Evolutionary conservation across 139 green algal species (phyloP), one percentile per base, ranked within the genome.

Genomic region (Coelastrella sp.): DNA sequence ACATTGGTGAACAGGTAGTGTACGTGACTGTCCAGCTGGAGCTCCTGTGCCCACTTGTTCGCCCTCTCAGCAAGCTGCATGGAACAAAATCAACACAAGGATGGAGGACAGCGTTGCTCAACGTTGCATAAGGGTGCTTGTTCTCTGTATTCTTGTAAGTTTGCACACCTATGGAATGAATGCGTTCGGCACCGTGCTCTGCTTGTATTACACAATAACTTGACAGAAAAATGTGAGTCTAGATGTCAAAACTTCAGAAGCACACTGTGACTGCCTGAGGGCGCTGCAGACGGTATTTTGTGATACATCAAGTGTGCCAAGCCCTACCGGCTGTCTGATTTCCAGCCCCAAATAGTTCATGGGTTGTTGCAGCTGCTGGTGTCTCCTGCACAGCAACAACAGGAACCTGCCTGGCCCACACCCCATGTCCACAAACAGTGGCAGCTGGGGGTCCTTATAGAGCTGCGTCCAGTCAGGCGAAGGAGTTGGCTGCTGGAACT

Each of bases 331-430:
- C 27, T 91, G 66, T 0, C 96, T 91, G 25, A 99, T 98, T 84
- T 99, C 97, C 57, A 99, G 72, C 6, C 97, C 97, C 58, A 99
- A 91, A 78, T 95, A 93, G 91, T 99, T 99, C 58, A 92, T 89
- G 11, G 19, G 78, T 80, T 80, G 70, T 70, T 89, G 76, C 76
- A 65, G 78, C 63, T 88, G 84, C 74, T 73, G 84, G 49, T 91
- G 61, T 35, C 20, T 61, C 49, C 59, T 24, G 61, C 78, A 80
- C 24, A 94, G 83, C 82, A 95, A 92, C 84, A 98, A 91, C 60
- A 96, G 90, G 91, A 98, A 98, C 56, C 97, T 93, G 1, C 97
- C 97, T 76, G 94, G 95, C 14, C 96, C 97, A 78, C 93, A 97
- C 56, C 97, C 97, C 22, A 99, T 92, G 91, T 99, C 97, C 6